These are phyloP conservation scores for Neurospora sp. DNA, from an alignment of 495 filamentous ascomycete species.

Conservation along the genomic window DNA sequence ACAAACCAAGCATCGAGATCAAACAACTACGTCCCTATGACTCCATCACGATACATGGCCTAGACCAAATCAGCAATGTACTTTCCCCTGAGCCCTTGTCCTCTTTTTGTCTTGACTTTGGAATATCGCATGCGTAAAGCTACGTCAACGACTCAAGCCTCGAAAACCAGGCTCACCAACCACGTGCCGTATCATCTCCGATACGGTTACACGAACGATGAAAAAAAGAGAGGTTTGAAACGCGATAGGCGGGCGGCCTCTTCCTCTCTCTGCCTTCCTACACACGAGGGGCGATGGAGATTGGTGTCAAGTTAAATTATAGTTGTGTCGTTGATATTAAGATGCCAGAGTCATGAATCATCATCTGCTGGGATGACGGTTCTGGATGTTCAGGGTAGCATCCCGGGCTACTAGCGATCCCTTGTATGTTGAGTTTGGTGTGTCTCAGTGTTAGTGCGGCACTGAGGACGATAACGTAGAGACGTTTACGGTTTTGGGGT, in stretches of 20 bases:
- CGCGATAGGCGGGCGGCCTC: neutral
- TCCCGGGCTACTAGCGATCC: too few species aligned
- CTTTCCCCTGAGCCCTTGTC: neutral
- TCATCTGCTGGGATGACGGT: neutral
- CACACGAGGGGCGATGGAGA: neutral
- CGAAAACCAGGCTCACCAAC: neutral
- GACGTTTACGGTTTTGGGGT: too few species aligned
- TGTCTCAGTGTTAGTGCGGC: too few species aligned
- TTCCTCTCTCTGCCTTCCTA: neutral
- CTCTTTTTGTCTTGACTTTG: neutral
- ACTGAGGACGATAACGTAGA: too few species aligned
- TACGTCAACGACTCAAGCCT: neutral
- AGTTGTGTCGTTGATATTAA: neutral
- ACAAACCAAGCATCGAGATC: neutral
- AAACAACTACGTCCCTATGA: neutral
- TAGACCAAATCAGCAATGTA: neutral
- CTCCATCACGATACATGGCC: neutral
- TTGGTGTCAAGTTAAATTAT: neutral
- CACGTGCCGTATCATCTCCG: neutral
- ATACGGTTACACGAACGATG: neutral
- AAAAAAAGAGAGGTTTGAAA: neutral
- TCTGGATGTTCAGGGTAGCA: too few species aligned
- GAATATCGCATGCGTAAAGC: neutral
- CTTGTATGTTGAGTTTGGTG: too few species aligned
- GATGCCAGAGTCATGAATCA: neutral